A percentile compares a stretch with the other conserved stretches of the same genome.
Conservation (phyloP, 768 basidiomycete species). For the Boletus rubroflammeus region DNA sequence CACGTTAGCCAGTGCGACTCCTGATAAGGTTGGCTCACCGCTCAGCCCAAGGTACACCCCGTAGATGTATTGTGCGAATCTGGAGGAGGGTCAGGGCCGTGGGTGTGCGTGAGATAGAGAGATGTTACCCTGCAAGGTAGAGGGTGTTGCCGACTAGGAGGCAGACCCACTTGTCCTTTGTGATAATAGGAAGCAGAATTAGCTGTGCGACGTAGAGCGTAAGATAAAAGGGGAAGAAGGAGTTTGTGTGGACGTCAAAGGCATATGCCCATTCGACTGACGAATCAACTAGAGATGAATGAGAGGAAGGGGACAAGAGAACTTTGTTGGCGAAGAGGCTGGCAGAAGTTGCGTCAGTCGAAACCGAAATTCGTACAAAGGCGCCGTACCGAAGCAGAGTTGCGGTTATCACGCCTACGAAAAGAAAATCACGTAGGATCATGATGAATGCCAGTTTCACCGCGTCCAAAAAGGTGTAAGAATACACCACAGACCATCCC, state of each 20-base stretch:
- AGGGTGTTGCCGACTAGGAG: slow-evolving; percentile 86
- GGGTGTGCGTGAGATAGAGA: neutral
- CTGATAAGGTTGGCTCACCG: slow-evolving; percentile 41
- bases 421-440: slow-evolving; percentile 85
- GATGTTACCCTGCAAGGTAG: slow-evolving; percentile 67
- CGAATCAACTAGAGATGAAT: slow-evolving; percentile 66
- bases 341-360: slow-evolving; percentile 13
- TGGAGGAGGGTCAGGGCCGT: slow-evolving; percentile 28
- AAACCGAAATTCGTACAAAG: slow-evolving; percentile 1
- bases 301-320: slow-evolving; percentile 67
- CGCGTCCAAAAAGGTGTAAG: slow-evolving; percentile 51
- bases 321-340: slow-evolving; percentile 73
- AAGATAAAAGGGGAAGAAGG: slow-evolving; percentile 92
- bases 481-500: slow-evolving; percentile 85
- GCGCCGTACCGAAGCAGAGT: slow-evolving; percentile 65
- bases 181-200: slow-evolving; percentile 77
- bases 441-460: slow-evolving; percentile 71
- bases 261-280: slow-evolving; percentile 90
- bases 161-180: slow-evolving; percentile 90
- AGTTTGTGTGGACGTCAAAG: slow-evolving; percentile 95
- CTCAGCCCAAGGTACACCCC: slow-evolving; percentile 86
- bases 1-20: slow-evolving; percentile 7
- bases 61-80: slow-evolving; percentile 87
- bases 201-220: slow-evolving; percentile 88
- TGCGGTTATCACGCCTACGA: slow-evolving; percentile 70